Conservation (phyloP, 331 rosid genomes). For the Pyrus hybrid region DNA sequence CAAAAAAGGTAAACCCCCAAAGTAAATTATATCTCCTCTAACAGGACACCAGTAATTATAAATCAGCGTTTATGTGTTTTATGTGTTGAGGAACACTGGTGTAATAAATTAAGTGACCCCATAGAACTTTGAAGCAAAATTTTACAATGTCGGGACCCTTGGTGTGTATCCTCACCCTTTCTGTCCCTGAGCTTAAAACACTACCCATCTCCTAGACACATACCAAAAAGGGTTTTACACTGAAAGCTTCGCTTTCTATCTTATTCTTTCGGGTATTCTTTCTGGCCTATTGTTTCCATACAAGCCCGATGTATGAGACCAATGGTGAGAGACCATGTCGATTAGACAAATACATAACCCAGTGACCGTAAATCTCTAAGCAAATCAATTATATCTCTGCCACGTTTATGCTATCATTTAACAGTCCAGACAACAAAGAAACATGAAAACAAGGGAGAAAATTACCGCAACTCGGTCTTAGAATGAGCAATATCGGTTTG, state of each 20-base stretch:
- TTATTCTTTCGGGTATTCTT: too few relatives aligned
- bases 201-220: too few relatives aligned
- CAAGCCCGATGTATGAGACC: background rate
- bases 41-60: background rate
- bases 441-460: background rate
- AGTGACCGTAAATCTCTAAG: background rate
- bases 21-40: background rate
- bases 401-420: background rate
- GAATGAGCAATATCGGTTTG: conserved; percentile 86
- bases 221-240: too few relatives aligned
- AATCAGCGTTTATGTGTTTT: background rate
- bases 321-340: background rate
- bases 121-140: background rate
- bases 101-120: background rate
- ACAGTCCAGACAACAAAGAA: background rate
- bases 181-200: too few relatives aligned
- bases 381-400: background rate
- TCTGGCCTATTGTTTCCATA: background rate
- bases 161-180: background rate
- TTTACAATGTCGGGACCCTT: background rate
- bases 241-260: too few relatives aligned
- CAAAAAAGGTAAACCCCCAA: background rate
- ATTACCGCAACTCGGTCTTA: conserved; percentile 75
- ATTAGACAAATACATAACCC: background rate
- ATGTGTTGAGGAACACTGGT: background rate